phyloP scores from a whole-genome alignment of 1,139 yeast genomes.

The Ogataea hybrid region DNA sequence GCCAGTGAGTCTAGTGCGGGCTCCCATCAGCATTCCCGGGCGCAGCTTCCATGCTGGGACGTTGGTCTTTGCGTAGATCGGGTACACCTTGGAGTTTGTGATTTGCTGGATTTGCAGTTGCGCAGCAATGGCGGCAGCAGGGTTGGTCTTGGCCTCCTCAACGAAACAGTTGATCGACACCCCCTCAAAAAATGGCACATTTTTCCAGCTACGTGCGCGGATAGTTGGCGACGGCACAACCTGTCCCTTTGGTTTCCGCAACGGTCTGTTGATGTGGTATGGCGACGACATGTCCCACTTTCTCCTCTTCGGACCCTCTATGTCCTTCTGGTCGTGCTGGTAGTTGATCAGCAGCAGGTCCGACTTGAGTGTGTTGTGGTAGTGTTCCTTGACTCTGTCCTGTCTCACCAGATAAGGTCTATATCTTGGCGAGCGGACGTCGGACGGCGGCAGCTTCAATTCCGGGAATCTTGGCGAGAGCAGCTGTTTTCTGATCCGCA shows the following conservation, averaged over 20 bases:
- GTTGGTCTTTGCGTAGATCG: slow-evolving; percentile 72
- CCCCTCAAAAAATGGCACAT: slow-evolving; percentile 68
- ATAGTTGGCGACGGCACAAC: slow-evolving; percentile 71
- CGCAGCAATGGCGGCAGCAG: slow-evolving; percentile 76
- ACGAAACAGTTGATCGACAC: slow-evolving; percentile 76
- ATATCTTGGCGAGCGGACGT: slow-evolving; percentile 73
- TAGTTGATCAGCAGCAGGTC: slow-evolving; percentile 80
- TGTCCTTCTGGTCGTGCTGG: slow-evolving; percentile 53
- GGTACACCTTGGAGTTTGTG: slow-evolving; percentile 82
- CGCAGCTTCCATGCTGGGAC: slow-evolving; percentile 87
- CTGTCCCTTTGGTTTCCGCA: slow-evolving; percentile 63
- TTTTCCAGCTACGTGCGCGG: slow-evolving; percentile 59
- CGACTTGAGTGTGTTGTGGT: slow-evolving; percentile 65
- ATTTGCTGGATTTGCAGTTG: slow-evolving; percentile 85
- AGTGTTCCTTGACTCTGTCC: slow-evolving; percentile 81
- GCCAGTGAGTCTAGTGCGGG: slow-evolving; percentile 75
- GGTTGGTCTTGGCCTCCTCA: slow-evolving; percentile 68
- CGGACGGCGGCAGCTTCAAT: slow-evolving; percentile 62
- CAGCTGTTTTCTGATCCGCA: slow-evolving; percentile 67
- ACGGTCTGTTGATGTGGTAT: slow-evolving; percentile 79
- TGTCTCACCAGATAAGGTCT: slow-evolving; percentile 69
- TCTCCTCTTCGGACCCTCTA: slow-evolving; percentile 72
- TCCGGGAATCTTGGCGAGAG: slow-evolving; percentile 70
- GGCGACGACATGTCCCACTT: slow-evolving; percentile 90
- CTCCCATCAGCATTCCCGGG: slow-evolving; percentile 90